These are phyloP conservation scores for Cryptococcus sp. DNA, from an alignment of 1,284 basidiomycete species.

Conservation along the genomic window DNA sequence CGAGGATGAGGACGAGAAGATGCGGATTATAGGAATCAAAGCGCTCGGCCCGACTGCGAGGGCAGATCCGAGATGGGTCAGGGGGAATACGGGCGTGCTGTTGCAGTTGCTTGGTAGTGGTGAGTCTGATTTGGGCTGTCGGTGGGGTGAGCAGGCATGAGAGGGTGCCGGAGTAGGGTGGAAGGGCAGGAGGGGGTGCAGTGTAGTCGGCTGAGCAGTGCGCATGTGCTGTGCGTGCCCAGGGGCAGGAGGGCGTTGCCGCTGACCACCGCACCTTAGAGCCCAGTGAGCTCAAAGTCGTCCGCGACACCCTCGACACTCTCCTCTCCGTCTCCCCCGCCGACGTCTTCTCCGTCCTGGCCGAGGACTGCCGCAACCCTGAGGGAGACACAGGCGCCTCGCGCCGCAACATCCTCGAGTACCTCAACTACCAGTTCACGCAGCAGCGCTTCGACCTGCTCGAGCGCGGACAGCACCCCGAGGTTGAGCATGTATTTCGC, in stretches of 20 bases:
- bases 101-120: constrained; percentile 35
- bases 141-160: not conserved
- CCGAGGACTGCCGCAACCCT: constrained; percentile 25
- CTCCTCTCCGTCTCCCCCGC: constrained; percentile 23
- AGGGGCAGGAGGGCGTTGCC: no score
- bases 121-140: constrained; percentile 16
- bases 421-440: constrained; percentile 15
- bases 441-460: constrained; percentile 11
- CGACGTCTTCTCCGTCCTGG: constrained; percentile 31
- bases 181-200: no score
- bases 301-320: constrained; percentile 20
- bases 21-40: constrained; percentile 35
- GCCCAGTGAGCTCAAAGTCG: constrained; percentile 24
- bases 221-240: no score
- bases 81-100: constrained; percentile 36
- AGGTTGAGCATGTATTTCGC: constrained; percentile 21
- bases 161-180: not conserved
- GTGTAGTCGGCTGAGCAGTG: no score
- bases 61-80: constrained; percentile 37
- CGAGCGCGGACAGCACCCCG: constrained; percentile 17
- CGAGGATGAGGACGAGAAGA: constrained; percentile 37
- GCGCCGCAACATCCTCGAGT: constrained; percentile 28
- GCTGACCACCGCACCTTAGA: constrained; percentile 9
- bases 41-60: constrained; percentile 31
- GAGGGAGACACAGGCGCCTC: constrained; percentile 34